A percentile compares a stretch with the other conserved stretches of the same genome.
Conservation (phyloP, 2,329 filamentous ascomycete genomes). For the Xylaria sp. region DNA sequence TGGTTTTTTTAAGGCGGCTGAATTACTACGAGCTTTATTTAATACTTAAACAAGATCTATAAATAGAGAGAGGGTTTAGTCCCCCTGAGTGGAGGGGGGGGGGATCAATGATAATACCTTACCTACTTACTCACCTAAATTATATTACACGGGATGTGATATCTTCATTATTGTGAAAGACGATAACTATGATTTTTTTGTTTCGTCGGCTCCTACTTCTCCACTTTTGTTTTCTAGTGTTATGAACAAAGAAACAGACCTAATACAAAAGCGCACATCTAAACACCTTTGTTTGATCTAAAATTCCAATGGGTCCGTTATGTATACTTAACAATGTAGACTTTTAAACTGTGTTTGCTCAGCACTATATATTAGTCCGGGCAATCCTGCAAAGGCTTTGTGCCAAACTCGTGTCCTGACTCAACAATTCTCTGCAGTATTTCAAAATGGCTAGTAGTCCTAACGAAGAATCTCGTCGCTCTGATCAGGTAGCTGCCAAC, state of each 20-base stretch:
- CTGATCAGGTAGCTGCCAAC: neutral
- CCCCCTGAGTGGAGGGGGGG: too few species aligned
- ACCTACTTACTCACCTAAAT: neutral
- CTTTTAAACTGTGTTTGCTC: neutral
- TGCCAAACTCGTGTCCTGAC: neutral
- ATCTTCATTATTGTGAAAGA: neutral
- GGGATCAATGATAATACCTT: neutral
- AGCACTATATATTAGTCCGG: neutral
- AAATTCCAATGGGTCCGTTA: neutral
- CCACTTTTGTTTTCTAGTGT: neutral
- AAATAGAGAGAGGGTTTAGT: neutral
- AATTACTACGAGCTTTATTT: too few species aligned
- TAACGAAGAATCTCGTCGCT: neutral
- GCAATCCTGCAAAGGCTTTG: neutral
- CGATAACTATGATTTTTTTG: neutral
- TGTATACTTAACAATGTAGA: neutral
- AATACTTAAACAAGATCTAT: too few species aligned
- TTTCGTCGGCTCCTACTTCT: neutral
- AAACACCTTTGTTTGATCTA: neutral
- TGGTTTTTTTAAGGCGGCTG: too few species aligned
- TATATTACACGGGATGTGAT: neutral
- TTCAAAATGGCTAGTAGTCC: neutral
- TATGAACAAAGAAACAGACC: conserved; percentile 2
- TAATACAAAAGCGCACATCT: neutral
- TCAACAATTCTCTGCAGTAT: neutral